Evolutionary conservation across 1,139 yeast genomes (phyloP), one percentile per base, ranked within the genome.

Genomic region (Citeromyces hawaiiensis): DNA sequence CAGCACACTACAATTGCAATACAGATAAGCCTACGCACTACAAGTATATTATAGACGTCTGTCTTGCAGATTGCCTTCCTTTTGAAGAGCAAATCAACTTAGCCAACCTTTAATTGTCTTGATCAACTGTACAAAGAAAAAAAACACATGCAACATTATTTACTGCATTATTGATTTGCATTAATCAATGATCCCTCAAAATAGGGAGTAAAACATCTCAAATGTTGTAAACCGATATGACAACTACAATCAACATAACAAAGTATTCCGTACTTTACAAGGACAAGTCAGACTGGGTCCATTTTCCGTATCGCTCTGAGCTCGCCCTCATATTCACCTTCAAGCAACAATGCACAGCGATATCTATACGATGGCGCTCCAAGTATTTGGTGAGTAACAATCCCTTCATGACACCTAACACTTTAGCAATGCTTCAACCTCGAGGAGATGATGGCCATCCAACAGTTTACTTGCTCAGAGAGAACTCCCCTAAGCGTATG

Each of bases 251-350:
- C 17, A 13, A 13, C 34, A 30, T 30, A 4, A 30, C 49, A 37
- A 48, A 47, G 39, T 45, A 47, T 21, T 48, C 52, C 2, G 44
- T 41, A 17, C 37, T 43, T 16, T 16, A 30, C 23, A 42, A 42
- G 21, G 45, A 43, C 7, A 40, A 44, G 9, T 39, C 38, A 6
- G 38, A 40, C 14, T 51, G 56, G 56, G 39, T 41, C 3, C 54
- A 50, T 38, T 47, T 52, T 36, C 54, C 56, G 3, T 47, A 50
- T 37, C 38, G 48, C 14, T 44, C 52, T 4, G 48, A 49, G 18
- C 43, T 51, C 7, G 40, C 48, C 2, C 36, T 52, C 19, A 42
- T 41, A 14, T 39, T 51, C 25, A 45, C 44, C 47, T 3, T 21
- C 25, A 19, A 17, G 11, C 27, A 23, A 23, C 27, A 23, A 10